Percentiles rank a stretch among this genome's conserved stretches.
These are phyloP conservation scores for Massospora cicadina DNA, from an alignment of 371 early-diverging fungal genomes.

Conservation along the genomic window DNA sequence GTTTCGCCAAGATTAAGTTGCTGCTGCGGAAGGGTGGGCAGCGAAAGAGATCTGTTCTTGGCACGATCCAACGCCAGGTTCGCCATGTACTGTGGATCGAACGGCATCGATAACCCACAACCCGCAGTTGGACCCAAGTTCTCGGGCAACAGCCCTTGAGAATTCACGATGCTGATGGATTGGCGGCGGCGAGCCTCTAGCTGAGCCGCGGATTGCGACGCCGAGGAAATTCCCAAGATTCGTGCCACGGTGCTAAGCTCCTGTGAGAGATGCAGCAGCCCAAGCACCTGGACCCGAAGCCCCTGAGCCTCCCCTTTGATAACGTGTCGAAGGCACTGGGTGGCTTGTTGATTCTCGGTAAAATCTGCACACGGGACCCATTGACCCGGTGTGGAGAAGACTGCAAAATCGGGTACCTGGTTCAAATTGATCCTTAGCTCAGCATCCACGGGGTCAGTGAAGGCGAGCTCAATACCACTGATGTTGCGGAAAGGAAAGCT, in stretches of 20 bases:
- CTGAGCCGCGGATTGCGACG: neutral
- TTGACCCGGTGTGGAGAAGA: constrained; percentile 27
- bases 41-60: neutral
- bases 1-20: neutral
- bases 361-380: constrained; percentile 61
- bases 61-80: neutral
- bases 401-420: constrained; percentile 41
- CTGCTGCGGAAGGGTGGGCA: neutral
- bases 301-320: constrained; percentile 34
- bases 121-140: neutral
- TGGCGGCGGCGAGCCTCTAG: neutral
- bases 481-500: constrained; percentile 38
- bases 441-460: constrained; percentile 28
- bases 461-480: constrained; percentile 32
- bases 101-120: neutral
- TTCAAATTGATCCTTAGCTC: constrained; percentile 36
- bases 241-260: constrained; percentile 5
- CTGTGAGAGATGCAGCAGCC: constrained; percentile 14
- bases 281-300: constrained; percentile 30
- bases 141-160: neutral
- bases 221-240: neutral
- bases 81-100: neutral
- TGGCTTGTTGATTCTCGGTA: constrained; percentile 52
- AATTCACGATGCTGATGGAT: neutral
- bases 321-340: constrained; percentile 38